Percentiles rank a stretch among this genome's conserved stretches.
phyloP scores from a whole-genome alignment of 139 green algal species.

The Spirogloea muscicola region DNA sequence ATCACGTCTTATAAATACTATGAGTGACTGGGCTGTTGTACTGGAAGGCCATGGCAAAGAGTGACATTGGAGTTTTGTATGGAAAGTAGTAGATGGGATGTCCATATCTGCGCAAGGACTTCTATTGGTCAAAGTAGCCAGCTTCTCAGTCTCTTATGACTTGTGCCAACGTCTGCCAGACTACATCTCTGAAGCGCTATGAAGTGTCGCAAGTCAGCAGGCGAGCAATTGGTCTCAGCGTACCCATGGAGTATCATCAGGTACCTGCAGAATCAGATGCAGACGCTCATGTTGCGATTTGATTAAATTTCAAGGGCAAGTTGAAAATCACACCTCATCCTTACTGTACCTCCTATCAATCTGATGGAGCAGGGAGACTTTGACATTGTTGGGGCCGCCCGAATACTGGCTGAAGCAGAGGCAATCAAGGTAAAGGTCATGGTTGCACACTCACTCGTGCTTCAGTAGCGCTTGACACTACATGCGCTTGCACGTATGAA shows the following conservation, averaged over 20 bases:
- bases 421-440: slow-evolving; percentile 43
- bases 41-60: too few species aligned
- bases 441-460: neutral
- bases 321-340: neutral
- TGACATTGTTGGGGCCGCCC: slow-evolving; percentile 57
- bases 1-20: too few species aligned
- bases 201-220: slow-evolving; percentile 58
- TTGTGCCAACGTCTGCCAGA: slow-evolving; percentile 18
- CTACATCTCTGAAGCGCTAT: slow-evolving; percentile 57
- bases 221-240: slow-evolving; percentile 35
- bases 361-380: slow-evolving; percentile 61
- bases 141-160: too few species aligned
- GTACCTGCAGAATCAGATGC: too few species aligned
- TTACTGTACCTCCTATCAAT: neutral
- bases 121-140: too few species aligned
- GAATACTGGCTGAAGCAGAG: slow-evolving; percentile 45
- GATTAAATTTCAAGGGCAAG: neutral
- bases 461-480: neutral
- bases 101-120: too few species aligned
- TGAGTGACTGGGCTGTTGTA: too few species aligned
- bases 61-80: too few species aligned
- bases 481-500: neutral
- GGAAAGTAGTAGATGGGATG: too few species aligned
- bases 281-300: too few species aligned
- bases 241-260: slow-evolving; percentile 58